Evolutionary conservation across 2,329 filamentous ascomycete species (phyloP).

Genomic region (Purpureocillium lavendulum): DNA sequence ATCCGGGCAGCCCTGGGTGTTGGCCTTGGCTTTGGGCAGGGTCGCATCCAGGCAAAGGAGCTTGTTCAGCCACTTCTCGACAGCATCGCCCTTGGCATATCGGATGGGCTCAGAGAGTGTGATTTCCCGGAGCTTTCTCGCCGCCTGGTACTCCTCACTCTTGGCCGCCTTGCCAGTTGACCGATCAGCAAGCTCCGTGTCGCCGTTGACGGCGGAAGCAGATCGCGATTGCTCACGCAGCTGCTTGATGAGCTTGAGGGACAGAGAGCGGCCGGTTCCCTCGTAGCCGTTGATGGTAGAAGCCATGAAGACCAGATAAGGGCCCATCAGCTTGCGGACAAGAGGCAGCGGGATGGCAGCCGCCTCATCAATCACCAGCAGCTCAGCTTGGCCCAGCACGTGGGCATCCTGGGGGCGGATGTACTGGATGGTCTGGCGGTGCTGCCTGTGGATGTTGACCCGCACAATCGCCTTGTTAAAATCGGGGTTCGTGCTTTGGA

Average conservation of each 20-base stretch:
- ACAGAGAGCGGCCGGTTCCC: slow-evolving; percentile 89
- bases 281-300: slow-evolving; percentile 99
- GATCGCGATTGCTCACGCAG: slow-evolving; percentile 84
- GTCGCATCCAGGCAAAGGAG: slow-evolving; percentile 91
- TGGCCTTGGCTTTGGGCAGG: slow-evolving; percentile 66
- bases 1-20: slow-evolving; percentile 74
- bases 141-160: slow-evolving; percentile 52
- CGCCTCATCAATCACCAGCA: slow-evolving; percentile 94
- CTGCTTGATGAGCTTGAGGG: slow-evolving; percentile 94
- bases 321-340: slow-evolving; percentile 89
- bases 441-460: slow-evolving; percentile 89
- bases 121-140: slow-evolving; percentile 80
- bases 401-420: slow-evolving; percentile 95
- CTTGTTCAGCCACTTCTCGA: slow-evolving; percentile 95
- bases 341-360: slow-evolving; percentile 91
- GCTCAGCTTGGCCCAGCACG: slow-evolving; percentile 86
- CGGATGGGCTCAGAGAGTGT: slow-evolving; percentile 90
- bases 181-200: slow-evolving; percentile 66
- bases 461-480: slow-evolving; percentile 98
- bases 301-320: slow-evolving; percentile 97
- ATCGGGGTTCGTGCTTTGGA: slow-evolving; percentile 95
- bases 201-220: slow-evolving; percentile 43
- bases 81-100: slow-evolving; percentile 81
- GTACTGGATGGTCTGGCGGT: slow-evolving; percentile 97
- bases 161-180: slow-evolving; percentile 68